Conservation (phyloP, 2,329 filamentous ascomycete species). For the Penicillium sp. region DNA sequence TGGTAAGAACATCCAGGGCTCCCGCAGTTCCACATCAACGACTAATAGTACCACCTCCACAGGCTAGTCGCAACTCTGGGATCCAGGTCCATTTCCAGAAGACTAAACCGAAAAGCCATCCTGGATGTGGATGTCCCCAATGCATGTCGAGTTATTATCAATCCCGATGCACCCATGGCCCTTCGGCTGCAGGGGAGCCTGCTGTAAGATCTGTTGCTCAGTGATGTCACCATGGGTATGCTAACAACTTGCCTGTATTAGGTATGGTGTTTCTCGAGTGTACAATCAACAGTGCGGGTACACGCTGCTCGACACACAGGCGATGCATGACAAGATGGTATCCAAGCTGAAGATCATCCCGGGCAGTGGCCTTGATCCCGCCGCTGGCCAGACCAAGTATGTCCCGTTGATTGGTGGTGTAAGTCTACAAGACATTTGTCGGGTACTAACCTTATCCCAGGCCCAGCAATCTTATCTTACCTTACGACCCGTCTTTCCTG, state of each 20-base stretch:
- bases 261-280: conserved; percentile 78
- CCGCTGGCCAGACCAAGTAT: conserved; percentile 70
- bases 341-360: conserved; percentile 60
- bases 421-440: background rate
- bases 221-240: background rate
- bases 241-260: conserved; percentile 22
- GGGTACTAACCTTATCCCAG: conserved; percentile 58
- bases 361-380: conserved; percentile 62
- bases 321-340: conserved; percentile 69
- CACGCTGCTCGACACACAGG: conserved; percentile 75
- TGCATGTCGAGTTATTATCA: conserved; percentile 83
- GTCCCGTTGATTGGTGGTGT: conserved; percentile 18
- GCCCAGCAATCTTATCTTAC: conserved; percentile 61
- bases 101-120: conserved; percentile 80
- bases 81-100: conserved; percentile 65
- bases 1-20: conserved; percentile 59
- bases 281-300: conserved; percentile 86
- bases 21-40: conserved; percentile 18
- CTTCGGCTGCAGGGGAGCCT: conserved; percentile 85
- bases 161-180: conserved; percentile 82
- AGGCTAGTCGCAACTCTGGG: conserved; percentile 93
- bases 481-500: conserved; percentile 79
- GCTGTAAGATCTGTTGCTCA: conserved; percentile 52
- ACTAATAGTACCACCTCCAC: conserved; percentile 2
- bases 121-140: conserved; percentile 81